Conservation (phyloP, 768 basidiomycete species). For the Stropharia rugosoannulata region DNA sequence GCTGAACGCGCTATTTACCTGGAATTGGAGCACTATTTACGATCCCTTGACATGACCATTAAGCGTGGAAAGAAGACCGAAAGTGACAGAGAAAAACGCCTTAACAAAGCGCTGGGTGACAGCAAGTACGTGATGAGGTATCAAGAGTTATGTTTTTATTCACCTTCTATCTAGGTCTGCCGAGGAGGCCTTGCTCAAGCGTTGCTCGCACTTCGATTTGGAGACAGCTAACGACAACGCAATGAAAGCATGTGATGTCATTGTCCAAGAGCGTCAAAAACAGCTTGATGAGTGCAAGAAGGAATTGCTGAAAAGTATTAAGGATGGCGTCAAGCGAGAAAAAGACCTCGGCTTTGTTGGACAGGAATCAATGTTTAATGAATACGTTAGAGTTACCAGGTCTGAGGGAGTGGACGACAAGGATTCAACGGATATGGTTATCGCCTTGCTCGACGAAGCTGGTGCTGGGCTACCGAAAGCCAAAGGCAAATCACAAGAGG, state of each 20-base stretch:
- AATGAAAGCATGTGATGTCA: slow-evolving; percentile 90
- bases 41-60: slow-evolving; percentile 86
- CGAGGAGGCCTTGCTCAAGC: slow-evolving; percentile 91
- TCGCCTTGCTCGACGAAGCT: slow-evolving; percentile 60
- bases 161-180: slow-evolving; percentile 56
- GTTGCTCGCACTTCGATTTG: slow-evolving; percentile 93
- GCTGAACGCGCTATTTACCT: slow-evolving; percentile 94
- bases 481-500: slow-evolving; percentile 55
- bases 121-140: slow-evolving; percentile 62
- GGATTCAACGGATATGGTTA: slow-evolving; percentile 66
- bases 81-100: slow-evolving; percentile 87
- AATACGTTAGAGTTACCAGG: slow-evolving; percentile 69
- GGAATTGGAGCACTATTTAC: slow-evolving; percentile 90
- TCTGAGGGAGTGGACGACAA: slow-evolving; percentile 76
- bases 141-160: background rate
- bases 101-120: slow-evolving; percentile 84
- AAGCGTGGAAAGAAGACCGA: slow-evolving; percentile 63
- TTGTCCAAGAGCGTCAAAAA: slow-evolving; percentile 75
- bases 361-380: slow-evolving; percentile 77
- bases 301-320: slow-evolving; percentile 68
- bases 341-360: slow-evolving; percentile 60
- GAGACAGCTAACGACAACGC: slow-evolving; percentile 73
- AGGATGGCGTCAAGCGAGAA: slow-evolving; percentile 66
- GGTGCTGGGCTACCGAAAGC: slow-evolving; percentile 46
- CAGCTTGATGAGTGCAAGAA: slow-evolving; percentile 79